Percentiles rank a stretch among this genome's conserved stretches.
Evolutionary conservation across 306 rosid genomes (phyloP).

Genomic region (Quercus cerris): DNA sequence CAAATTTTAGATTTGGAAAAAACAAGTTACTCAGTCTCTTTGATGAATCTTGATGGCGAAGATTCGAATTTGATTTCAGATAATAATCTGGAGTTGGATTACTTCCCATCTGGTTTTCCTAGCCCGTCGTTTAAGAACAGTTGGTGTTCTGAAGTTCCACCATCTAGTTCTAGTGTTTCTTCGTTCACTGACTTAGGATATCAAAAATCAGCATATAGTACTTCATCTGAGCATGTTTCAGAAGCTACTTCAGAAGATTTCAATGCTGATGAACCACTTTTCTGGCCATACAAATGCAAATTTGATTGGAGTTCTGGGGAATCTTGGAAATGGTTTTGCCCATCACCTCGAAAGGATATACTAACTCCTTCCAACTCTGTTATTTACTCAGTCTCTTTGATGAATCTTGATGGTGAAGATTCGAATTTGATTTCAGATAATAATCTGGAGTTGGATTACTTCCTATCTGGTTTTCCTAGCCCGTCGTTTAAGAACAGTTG

Average conservation of each 20-base stretch:
- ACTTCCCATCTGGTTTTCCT: constrained; percentile 10
- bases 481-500: constrained; percentile 11
- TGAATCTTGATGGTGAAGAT: constrained; percentile 35
- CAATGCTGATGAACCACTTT: constrained; percentile 38
- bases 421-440: constrained; percentile 21
- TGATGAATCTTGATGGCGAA: constrained; percentile 36
- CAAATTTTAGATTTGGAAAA: constrained; percentile 18
- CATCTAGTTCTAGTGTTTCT: constrained; percentile 8
- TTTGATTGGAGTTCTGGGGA: constrained; percentile 31
- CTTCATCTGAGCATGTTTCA: constrained; percentile 9
- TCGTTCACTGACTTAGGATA: neutral
- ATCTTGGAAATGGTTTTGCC: constrained; percentile 30
- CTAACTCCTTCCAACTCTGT: neutral
- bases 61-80: constrained; percentile 23
- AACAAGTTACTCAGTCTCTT: constrained; percentile 24
- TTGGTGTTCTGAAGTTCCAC: constrained; percentile 7
- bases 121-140: constrained; percentile 12
- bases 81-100: neutral
- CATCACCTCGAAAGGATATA: constrained; percentile 31
- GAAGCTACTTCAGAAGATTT: constrained; percentile 19
- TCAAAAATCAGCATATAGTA: neutral
- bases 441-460: neutral
- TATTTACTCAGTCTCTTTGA: constrained; percentile 25
- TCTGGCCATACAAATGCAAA: constrained; percentile 49
- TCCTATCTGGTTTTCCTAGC: constrained; percentile 11